phyloP scores from a whole-genome alignment of 176 grass and related monocot species.

The Rhipidocladum racemiflorum region DNA sequence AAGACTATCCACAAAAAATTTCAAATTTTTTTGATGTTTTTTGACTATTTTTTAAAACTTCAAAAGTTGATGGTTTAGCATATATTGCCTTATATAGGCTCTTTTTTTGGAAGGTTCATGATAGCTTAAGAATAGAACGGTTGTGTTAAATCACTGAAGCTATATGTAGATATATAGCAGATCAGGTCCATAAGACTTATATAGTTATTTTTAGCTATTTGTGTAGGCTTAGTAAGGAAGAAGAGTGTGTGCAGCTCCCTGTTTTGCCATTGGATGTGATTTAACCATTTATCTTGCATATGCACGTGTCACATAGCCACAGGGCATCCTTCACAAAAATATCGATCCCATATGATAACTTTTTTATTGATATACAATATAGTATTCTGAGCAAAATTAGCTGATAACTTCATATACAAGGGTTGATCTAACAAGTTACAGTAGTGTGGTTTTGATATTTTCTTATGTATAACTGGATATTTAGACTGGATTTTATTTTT shows the following conservation, averaged over 20 bases:
- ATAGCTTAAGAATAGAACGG: too few relatives aligned
- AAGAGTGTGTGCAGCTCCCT: neutral
- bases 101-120: too few relatives aligned
- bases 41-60: too few relatives aligned
- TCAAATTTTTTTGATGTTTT: too few relatives aligned
- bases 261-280: neutral
- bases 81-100: too few relatives aligned
- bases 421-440: neutral
- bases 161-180: constrained; percentile 1
- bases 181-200: neutral
- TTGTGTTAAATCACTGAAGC: neutral
- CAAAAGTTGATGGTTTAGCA: too few relatives aligned
- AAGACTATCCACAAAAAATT: too few relatives aligned
- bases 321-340: neutral
- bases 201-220: neutral
- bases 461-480: neutral
- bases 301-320: neutral
- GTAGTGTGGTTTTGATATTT: too few relatives aligned
- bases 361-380: neutral
- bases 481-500: too few relatives aligned
- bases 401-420: neutral
- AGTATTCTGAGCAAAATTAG: neutral
- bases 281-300: constrained; percentile 12
- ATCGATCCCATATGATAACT: neutral
- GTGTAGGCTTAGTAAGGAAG: neutral